These are phyloP conservation scores for Citrus reticulata DNA, from an alignment of 345 rosid species.

Conservation along the genomic window DNA sequence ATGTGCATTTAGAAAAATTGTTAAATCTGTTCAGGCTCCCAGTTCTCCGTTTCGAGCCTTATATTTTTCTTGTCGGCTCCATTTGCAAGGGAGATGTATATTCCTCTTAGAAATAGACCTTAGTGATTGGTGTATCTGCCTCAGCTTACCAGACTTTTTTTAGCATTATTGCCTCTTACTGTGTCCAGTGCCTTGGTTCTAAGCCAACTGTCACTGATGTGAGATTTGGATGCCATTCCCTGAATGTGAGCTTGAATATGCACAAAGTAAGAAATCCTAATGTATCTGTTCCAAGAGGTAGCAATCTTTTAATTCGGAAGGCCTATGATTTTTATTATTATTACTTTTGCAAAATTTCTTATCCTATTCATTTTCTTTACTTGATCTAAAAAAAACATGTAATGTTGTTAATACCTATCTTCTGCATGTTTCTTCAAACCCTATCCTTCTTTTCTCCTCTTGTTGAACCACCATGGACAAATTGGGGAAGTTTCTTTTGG, in stretches of 20 bases:
- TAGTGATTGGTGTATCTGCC: not conserved
- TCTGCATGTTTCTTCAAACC: too few relatives aligned
- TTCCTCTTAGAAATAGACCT: not conserved
- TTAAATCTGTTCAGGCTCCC: not conserved
- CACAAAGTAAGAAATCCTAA: not conserved
- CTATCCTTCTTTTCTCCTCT: not conserved
- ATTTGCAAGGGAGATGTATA: not conserved
- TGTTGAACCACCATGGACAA: not conserved
- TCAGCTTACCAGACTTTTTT: not conserved
- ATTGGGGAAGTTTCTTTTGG: not conserved
- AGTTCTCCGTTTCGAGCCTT: not conserved
- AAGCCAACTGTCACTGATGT: not conserved
- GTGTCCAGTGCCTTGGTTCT: not conserved
- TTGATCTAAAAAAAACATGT: not conserved
- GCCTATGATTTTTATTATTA: not conserved
- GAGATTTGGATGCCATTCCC: not conserved
- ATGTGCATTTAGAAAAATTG: not conserved
- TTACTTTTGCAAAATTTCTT: not conserved
- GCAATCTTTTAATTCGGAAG: not conserved
- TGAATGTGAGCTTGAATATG: not conserved
- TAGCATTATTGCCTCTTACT: not conserved
- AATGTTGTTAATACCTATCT: not conserved
- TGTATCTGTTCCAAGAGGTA: not conserved
- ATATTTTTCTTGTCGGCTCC: not conserved
- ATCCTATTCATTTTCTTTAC: not conserved